Percentiles rank a stretch among this genome's conserved stretches.
These are phyloP conservation scores for Selaginella tamariscina DNA, from an alignment of 75 land plant species.

Conservation along the genomic window DNA sequence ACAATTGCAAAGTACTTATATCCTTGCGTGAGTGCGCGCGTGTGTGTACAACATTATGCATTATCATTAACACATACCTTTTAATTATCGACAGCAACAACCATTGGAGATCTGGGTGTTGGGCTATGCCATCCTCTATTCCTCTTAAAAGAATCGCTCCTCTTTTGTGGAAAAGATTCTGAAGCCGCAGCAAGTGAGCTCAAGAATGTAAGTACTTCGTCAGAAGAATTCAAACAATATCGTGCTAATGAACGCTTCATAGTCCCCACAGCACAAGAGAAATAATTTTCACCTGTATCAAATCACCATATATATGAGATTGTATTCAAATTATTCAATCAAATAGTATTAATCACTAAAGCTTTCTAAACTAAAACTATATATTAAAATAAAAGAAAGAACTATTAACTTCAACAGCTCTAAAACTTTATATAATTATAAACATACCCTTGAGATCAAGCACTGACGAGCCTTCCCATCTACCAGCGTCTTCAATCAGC, in stretches of 20 bases:
- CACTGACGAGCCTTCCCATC: constrained; percentile 51
- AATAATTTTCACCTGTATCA: constrained; percentile 92
- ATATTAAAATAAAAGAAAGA: no score
- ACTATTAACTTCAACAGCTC: no score
- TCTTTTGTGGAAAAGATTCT: not conserved
- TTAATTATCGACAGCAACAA: not conserved
- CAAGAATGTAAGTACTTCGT: constrained; percentile 72
- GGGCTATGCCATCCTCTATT: not conserved
- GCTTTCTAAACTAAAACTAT: no score
- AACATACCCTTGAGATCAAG: constrained; percentile 84
- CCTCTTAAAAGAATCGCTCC: not conserved
- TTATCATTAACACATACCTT: no score
- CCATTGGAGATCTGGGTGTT: not conserved
- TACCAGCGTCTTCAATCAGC: not conserved
- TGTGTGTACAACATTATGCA: no score
- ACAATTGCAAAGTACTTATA: no score
- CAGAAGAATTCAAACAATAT: constrained; percentile 48
- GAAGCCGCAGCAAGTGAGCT: constrained; percentile 34
- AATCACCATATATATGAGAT: no score
- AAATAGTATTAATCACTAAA: no score
- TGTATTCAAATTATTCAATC: no score
- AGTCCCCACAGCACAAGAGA: constrained; percentile 94
- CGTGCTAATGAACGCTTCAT: constrained; percentile 61
- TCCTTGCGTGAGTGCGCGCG: no score
- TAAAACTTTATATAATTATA: no score